Evolutionary conservation across 164 flowering plant genomes (phyloP), one percentile per base, ranked within the genome.

Genomic region (Berberis vulgaris): DNA sequence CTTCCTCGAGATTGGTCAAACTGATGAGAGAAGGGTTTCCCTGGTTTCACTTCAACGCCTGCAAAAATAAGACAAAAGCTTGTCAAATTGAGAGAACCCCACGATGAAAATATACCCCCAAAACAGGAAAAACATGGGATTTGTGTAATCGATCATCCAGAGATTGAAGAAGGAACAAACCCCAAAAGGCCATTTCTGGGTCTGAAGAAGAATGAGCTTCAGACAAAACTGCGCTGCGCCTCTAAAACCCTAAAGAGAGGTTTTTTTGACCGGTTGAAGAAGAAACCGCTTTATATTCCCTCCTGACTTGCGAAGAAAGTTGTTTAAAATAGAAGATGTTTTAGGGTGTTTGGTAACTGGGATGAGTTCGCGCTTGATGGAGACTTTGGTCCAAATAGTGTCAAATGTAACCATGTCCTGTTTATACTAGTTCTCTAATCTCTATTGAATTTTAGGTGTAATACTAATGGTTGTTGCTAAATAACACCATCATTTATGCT

Each of bases 41-140:
- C 88, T 0, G 94, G 88, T 69, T 85, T 87, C 59, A 95, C 74
- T 75, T 91, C 96, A 57, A 88, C 70, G 7, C 99, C 99, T 91
- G 75, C 6, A 42, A 62, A 26, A 52, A 57, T 3, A 71, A 44
- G 41, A 42, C 13, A 6, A 12, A 45, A 2, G 2, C 45, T 4
- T 39, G 6, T 8, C 8, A 39, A 41, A 2, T 38, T 38, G 59
- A 40, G 39, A 56, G 8, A 26, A 40, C 7, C 50, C 10, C 10
- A 47, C n/a, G 54, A 11, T 7, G n/a, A 1, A 7, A 53, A 42
- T 26, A 26, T 26, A 26, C 26, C 26, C 26, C 26, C 26, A 13
- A 7, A 3, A 26, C 26, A 38, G 5, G 5, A 1, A 43, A 52
- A 41, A 59, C 6, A 60, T n/a, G 42, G 61, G 8, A 56, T 38